Evolutionary conservation across 495 filamentous ascomycete species (phyloP).

Genomic region (Gamarada debralockiae): DNA sequence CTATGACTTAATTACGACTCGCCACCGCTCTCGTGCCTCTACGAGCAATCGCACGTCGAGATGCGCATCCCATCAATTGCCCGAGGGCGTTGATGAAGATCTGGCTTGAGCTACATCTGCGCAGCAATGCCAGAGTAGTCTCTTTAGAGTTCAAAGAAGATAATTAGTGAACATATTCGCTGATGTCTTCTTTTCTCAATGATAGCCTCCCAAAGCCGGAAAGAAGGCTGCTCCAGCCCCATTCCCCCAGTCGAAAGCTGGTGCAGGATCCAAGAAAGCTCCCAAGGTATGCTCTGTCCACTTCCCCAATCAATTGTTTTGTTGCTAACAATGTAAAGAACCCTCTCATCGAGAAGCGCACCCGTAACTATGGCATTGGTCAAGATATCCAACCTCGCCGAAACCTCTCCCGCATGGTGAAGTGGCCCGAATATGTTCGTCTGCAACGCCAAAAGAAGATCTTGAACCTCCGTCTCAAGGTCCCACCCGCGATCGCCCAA

Average conservation of each 20-base stretch:
- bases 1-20: slow-evolving; percentile 21
- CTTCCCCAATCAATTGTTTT: background rate
- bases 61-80: slow-evolving; percentile 45
- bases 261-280: slow-evolving; percentile 76
- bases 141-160: slow-evolving; percentile 94
- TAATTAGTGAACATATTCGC: slow-evolving; percentile 71
- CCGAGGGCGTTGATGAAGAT: slow-evolving; percentile 62
- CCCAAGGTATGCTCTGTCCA: slow-evolving; percentile 73
- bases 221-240: slow-evolving; percentile 95
- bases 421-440: slow-evolving; percentile 98
- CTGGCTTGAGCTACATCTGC: slow-evolving; percentile 74
- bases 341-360: slow-evolving; percentile 96
- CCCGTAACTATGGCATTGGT: slow-evolving; percentile 98
- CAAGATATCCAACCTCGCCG: slow-evolving; percentile 97
- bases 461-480: slow-evolving; percentile 97
- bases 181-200: slow-evolving; percentile 99
- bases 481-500: slow-evolving; percentile 95
- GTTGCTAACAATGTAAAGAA: slow-evolving; percentile 59
- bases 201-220: slow-evolving; percentile 97
- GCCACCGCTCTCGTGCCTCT: slow-evolving; percentile 28
- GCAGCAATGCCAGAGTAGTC: slow-evolving; percentile 62
- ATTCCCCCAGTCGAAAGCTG: slow-evolving; percentile 91
- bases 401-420: slow-evolving; percentile 98
- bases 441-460: slow-evolving; percentile 99
- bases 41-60: slow-evolving; percentile 37